Conservation (phyloP, 2,329 filamentous ascomycete species). For the Thielaviopsis populi region DNA sequence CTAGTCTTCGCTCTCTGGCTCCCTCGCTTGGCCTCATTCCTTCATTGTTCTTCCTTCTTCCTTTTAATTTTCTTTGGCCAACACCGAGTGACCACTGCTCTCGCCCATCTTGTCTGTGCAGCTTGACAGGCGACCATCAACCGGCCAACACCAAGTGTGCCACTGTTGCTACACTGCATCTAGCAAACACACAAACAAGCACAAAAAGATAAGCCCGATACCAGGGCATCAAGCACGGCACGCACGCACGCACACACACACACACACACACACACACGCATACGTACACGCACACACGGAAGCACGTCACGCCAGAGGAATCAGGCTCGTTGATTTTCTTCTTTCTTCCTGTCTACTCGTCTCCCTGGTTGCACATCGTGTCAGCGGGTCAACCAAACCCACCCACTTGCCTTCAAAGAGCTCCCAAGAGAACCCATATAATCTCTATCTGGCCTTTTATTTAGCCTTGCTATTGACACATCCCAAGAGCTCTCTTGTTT, state of each 20-base stretch:
- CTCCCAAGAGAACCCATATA: background rate
- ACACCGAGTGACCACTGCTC: background rate
- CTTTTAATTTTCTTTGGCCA: background rate
- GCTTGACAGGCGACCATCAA: conserved; percentile 1
- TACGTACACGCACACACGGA: background rate
- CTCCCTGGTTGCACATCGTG: background rate
- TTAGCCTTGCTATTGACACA: background rate
- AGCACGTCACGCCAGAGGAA: conserved; percentile 1
- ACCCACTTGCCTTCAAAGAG: background rate
- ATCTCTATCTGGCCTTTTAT: conserved; percentile 2
- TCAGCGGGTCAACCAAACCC: background rate
- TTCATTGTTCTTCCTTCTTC: conserved; percentile 1
- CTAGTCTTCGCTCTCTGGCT: background rate
- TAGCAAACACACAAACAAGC: background rate
- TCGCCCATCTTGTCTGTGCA: background rate
- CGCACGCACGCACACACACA: background rate
- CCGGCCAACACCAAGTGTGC: background rate
- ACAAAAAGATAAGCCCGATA: background rate
- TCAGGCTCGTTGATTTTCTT: background rate
- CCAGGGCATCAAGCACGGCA: background rate
- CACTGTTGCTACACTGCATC: background rate
- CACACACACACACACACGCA: background rate
- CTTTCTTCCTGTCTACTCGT: background rate
- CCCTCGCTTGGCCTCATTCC: background rate
- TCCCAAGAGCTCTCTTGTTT: background rate